Evolutionary conservation across 1,139 yeast genomes (phyloP), one percentile per base, ranked within the genome.

Genomic region (Yamadazyma sp.): DNA sequence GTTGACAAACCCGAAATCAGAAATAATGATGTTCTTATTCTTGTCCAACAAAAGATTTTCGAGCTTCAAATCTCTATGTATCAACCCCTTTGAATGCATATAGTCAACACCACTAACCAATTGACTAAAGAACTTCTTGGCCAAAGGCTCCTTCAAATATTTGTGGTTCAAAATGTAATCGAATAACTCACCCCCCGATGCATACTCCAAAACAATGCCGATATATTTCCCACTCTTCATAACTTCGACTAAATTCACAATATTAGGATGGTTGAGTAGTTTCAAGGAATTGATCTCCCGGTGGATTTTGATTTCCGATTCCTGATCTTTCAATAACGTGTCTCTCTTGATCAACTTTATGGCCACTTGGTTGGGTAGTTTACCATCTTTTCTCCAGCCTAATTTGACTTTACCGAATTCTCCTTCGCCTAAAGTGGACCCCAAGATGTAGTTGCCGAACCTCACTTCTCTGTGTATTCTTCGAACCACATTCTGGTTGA

Each of bases 401-500:
- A 92, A 71, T 60, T 90, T 92, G 44, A 92, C 98, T 62, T 90
- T 90, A 42, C 97, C 98, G 61, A 92, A 92, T 59, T 92, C 97
- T 31, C 98, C 98, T 64, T 90, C 96, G 28, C 98, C 98, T n/a
- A 92, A 67, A 1, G 97, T 90, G 15, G 95, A 83, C 3, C 97
- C 97, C 6, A 92, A 73, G 25, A 86, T 78, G 56, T 90, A 92
- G 26, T 86, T 81, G 25, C 97, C 97, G 57, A 92, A 89, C 31
- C 90, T 71, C 43, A 78, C 82, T 52, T 78, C 82, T 37, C 81
- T 61, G 42, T 77, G 81, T 14, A 46, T 42, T 18, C 48, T 44
- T 25, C 44, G 40, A 5, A 44, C 46, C 26, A 38, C 33, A 26
- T 36, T 38, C 13, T 35, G 38, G 14, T 33, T 35, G 31, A 43